Percentiles rank a stretch among this genome's conserved stretches.
Evolutionary conservation across 805 yeast genomes (phyloP).

Genomic region (Candida palmyrensis): DNA sequence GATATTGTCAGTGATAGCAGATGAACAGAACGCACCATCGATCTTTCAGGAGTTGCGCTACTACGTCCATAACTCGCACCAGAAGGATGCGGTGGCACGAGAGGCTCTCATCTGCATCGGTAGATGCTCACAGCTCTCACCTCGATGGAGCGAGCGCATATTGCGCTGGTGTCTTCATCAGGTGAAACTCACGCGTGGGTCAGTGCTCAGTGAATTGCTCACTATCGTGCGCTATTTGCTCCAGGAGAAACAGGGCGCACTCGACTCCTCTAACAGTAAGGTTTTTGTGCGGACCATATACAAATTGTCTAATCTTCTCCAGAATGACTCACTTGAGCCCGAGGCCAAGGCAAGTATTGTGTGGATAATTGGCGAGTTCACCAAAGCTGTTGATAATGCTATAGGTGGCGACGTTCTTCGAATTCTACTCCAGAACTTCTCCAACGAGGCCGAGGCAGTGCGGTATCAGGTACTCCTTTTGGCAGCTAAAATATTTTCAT

Average conservation of each 20-base stretch:
- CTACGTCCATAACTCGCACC: constrained; percentile 22
- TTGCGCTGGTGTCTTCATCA: constrained; percentile 61
- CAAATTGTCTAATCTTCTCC: constrained; percentile 36
- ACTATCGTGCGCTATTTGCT: constrained; percentile 69
- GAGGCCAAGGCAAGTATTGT: constrained; percentile 76
- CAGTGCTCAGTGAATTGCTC: constrained; percentile 57
- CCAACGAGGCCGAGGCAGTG: constrained; percentile 51
- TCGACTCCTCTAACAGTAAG: constrained; percentile 3
- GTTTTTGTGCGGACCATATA: constrained; percentile 37
- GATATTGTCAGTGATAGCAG: constrained; percentile 55
- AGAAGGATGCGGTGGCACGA: constrained; percentile 17
- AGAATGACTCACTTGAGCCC: constrained; percentile 18
- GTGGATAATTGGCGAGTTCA: constrained; percentile 89
- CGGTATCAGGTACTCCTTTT: constrained; percentile 67
- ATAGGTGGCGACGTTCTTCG: constrained; percentile 78
- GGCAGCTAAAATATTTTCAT: constrained; percentile 67
- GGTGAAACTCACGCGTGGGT: constrained; percentile 28
- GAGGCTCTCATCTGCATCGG: constrained; percentile 62
- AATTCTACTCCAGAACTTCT: constrained; percentile 46
- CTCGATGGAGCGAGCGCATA: constrained; percentile 47
- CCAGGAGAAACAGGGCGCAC: constrained; percentile 50
- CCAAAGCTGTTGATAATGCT: constrained; percentile 26
- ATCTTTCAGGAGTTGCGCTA: constrained; percentile 63
- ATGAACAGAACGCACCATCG: constrained; percentile 43
- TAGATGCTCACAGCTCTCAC: constrained; percentile 45